Percentiles rank a stretch among this genome's conserved stretches.
phyloP scores from a whole-genome alignment of 2,329 filamentous ascomycete genomes.

The Tolypocladium tropicale region DNA sequence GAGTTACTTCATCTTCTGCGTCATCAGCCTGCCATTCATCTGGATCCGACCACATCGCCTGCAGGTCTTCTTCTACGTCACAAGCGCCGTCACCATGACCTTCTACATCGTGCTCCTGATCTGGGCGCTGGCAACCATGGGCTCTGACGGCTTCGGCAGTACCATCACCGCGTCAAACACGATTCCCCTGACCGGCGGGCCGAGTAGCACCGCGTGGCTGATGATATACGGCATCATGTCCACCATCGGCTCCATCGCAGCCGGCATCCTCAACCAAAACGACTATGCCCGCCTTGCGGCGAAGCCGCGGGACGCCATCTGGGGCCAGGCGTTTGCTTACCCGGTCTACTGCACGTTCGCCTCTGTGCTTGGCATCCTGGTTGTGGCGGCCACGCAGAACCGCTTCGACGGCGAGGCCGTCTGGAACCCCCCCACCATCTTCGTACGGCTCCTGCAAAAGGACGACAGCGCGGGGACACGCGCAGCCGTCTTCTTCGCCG shows the following conservation, averaged over 20 bases:
- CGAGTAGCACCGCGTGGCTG: constrained; percentile 22
- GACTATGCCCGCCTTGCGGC: constrained; percentile 26
- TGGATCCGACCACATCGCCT: constrained; percentile 33
- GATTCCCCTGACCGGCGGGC: constrained; percentile 16
- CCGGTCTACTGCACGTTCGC: constrained; percentile 24
- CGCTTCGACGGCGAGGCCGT: constrained; percentile 23
- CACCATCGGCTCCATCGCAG: constrained; percentile 25
- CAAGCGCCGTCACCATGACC: constrained; percentile 25
- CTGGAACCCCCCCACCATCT: constrained; percentile 27
- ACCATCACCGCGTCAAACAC: constrained; percentile 14
- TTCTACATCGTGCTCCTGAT: constrained; percentile 32
- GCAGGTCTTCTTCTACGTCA: constrained; percentile 29
- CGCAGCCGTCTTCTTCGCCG: constrained; percentile 27
- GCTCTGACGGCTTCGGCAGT: constrained; percentile 25
- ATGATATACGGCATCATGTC: constrained; percentile 26
- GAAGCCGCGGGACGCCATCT: constrained; percentile 20
- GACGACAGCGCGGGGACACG: constrained; percentile 21
- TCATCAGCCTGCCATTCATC: constrained; percentile 31
- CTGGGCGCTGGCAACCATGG: constrained; percentile 34
- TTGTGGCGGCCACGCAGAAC: constrained; percentile 27
- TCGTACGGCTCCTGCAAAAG: constrained; percentile 19
- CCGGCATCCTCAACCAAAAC: constrained; percentile 27
- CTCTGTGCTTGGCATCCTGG: constrained; percentile 28
- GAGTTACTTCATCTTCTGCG: constrained; percentile 31
- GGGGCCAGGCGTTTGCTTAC: constrained; percentile 23